These are phyloP conservation scores for Penicillium coprophilum DNA, from an alignment of 495 filamentous ascomycete species.

Conservation along the genomic window DNA sequence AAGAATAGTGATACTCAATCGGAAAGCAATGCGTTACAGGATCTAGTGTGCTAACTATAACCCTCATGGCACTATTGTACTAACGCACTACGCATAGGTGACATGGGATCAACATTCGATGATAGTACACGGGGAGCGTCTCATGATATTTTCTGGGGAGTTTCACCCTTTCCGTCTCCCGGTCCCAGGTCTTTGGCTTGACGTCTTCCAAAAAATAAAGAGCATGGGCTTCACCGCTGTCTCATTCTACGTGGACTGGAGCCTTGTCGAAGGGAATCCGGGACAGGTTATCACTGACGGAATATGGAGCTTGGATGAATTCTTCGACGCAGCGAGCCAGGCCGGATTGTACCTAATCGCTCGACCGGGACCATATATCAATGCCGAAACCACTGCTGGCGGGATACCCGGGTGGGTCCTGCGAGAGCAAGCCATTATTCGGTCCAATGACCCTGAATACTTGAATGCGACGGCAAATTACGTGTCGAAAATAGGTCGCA, in stretches of 20 bases:
- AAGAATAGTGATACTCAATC: not conserved
- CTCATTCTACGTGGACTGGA: slow-evolving; percentile 72
- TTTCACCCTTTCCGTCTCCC: slow-evolving; percentile 68
- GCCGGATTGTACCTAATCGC: slow-evolving; percentile 71
- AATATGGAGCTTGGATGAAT: slow-evolving; percentile 59
- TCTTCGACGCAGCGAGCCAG: slow-evolving; percentile 62
- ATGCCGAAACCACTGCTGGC: slow-evolving; percentile 60
- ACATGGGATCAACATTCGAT: slow-evolving; percentile 70
- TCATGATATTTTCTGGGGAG: slow-evolving; percentile 67
- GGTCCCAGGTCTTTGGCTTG: slow-evolving; percentile 65
- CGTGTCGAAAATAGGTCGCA: slow-evolving; percentile 43
- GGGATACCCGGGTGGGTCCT: slow-evolving; percentile 61
- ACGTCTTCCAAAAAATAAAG: slow-evolving; percentile 75
- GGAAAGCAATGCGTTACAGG: slow-evolving; percentile 10
- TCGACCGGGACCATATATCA: slow-evolving; percentile 63
- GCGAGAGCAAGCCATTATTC: slow-evolving; percentile 52
- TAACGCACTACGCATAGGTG: slow-evolving; percentile 34
- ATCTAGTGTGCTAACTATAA: slow-evolving; percentile 7
- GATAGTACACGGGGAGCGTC: slow-evolving; percentile 60
- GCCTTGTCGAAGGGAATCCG: slow-evolving; percentile 63
- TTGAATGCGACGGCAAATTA: slow-evolving; percentile 57
- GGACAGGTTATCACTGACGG: slow-evolving; percentile 63
- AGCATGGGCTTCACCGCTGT: slow-evolving; percentile 68
- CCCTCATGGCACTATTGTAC: not conserved
- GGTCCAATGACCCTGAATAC: slow-evolving; percentile 57